Conservation (phyloP, 2,329 filamentous ascomycete genomes). For the Magnaporthiopsis rhizophila region DNA sequence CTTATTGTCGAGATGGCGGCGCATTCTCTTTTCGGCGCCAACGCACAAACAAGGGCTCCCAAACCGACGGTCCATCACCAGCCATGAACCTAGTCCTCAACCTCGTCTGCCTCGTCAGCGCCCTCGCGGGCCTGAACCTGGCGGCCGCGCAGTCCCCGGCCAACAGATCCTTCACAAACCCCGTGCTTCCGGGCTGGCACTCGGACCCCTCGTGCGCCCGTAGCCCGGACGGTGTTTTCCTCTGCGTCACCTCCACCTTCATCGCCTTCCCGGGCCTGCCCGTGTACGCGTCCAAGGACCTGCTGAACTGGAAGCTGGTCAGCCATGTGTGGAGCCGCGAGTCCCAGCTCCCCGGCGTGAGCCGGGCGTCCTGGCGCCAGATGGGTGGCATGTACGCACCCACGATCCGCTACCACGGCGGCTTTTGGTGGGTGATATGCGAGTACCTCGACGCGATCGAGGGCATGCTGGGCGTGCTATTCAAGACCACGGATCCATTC, state of each 20-base stretch:
- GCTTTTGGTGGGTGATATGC: constrained; percentile 24
- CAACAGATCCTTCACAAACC: constrained; percentile 27
- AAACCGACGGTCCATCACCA: not conserved
- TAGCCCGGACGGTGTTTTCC: constrained; percentile 33
- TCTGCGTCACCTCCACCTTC: constrained; percentile 44
- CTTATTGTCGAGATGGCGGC: not conserved
- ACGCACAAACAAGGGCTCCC: not conserved
- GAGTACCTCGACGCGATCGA: constrained; percentile 17
- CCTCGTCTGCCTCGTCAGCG: not conserved
- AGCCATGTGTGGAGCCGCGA: constrained; percentile 32
- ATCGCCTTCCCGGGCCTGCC: constrained; percentile 44
- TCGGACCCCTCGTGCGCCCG: constrained; percentile 37
- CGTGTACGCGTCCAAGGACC: constrained; percentile 42
- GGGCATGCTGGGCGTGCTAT: constrained; percentile 23
- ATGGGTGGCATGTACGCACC: constrained; percentile 41
- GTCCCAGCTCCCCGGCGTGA: constrained; percentile 24
- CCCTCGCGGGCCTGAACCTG: not conserved
- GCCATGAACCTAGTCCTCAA: not conserved
- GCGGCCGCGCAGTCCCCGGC: constrained; percentile 20
- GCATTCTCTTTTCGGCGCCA: not conserved
- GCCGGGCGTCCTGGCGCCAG: constrained; percentile 8
- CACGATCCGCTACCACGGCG: constrained; percentile 23
- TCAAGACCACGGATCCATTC: constrained; percentile 31
- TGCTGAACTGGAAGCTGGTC: constrained; percentile 38
- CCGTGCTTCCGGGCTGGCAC: constrained; percentile 49